Conservation (phyloP, 1,284 basidiomycete species). For the Vanrija humicola region DNA sequence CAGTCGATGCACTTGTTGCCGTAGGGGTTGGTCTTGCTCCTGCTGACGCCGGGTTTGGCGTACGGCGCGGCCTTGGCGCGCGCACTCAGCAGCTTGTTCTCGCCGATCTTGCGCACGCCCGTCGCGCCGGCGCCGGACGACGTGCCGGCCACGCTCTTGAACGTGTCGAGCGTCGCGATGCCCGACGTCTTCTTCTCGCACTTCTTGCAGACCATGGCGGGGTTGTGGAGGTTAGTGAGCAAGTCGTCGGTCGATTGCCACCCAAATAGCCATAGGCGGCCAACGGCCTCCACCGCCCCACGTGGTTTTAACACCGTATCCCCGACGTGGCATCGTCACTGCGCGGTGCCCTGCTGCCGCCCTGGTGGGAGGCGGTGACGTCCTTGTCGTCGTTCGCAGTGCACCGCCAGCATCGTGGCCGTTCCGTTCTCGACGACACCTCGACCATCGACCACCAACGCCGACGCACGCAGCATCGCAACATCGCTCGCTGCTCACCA, state of each 20-base stretch:
- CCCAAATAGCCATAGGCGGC: neutral
- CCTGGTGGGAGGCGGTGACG: neutral
- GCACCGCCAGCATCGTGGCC: neutral
- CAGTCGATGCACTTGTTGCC: slow-evolving; percentile 49
- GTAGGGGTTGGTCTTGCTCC: slow-evolving; percentile 39
- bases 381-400: neutral
- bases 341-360: neutral
- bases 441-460: neutral
- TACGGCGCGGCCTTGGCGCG: slow-evolving; percentile 38
- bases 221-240: neutral
- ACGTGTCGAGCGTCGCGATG: slow-evolving; percentile 44
- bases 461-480: too few species aligned
- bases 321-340: neutral
- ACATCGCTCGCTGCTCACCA: too few species aligned
- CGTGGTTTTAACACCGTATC: neutral
- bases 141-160: slow-evolving; percentile 22
- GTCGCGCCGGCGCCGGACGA: slow-evolving; percentile 34
- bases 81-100: slow-evolving; percentile 48
- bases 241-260: neutral
- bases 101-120: slow-evolving; percentile 41
- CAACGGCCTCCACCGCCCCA: too few species aligned
- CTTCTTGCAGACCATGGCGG: slow-evolving; percentile 49
- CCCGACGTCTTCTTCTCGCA: slow-evolving; percentile 50
- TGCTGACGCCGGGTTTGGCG: slow-evolving; percentile 31
- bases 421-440: neutral